Evolutionary conservation across 768 basidiomycete genomes (phyloP).

Genomic region (Mycena haematopus): DNA sequence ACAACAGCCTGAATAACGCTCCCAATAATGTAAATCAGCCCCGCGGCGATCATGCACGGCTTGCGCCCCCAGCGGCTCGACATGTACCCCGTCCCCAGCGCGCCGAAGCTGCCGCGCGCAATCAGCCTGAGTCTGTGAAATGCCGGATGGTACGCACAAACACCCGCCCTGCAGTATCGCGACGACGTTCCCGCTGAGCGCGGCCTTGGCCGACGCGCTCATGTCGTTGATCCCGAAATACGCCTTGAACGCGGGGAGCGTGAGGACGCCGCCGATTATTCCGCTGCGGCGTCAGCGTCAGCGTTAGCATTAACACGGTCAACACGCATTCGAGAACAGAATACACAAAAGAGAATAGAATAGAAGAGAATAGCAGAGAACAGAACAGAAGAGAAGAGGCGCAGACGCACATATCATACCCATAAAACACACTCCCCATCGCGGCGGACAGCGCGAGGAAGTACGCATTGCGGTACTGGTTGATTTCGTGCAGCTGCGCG

Average conservation of each 20-base stretch:
- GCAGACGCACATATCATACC: constrained; percentile 47
- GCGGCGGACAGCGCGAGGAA: constrained; percentile 47
- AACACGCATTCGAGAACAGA: too few species aligned
- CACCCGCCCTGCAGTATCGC: constrained; percentile 56
- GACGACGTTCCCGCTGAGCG: constrained; percentile 58
- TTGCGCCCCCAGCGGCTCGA: constrained; percentile 56
- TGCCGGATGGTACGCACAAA: constrained; percentile 42
- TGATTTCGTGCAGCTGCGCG: constrained; percentile 32
- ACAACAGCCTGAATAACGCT: constrained; percentile 53
- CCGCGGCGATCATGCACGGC: constrained; percentile 51
- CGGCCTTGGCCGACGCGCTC: constrained; percentile 44
- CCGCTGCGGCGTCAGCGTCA: constrained; percentile 29
- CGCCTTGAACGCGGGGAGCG: constrained; percentile 52
- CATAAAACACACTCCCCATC: constrained; percentile 58
- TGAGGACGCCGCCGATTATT: constrained; percentile 56
- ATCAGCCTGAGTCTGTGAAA: neutral
- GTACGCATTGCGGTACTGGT: constrained; percentile 53
- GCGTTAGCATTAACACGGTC: neutral
- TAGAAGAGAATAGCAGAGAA: too few species aligned
- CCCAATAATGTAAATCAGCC: constrained; percentile 55
- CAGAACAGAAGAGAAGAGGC: too few species aligned
- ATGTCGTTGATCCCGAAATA: constrained; percentile 55
- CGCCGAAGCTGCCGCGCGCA: constrained; percentile 48
- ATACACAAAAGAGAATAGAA: too few species aligned
- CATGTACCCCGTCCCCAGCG: constrained; percentile 47